Evolutionary conservation across 1,139 yeast genomes (phyloP).

Genomic region (Yamadazyma buinensis): DNA sequence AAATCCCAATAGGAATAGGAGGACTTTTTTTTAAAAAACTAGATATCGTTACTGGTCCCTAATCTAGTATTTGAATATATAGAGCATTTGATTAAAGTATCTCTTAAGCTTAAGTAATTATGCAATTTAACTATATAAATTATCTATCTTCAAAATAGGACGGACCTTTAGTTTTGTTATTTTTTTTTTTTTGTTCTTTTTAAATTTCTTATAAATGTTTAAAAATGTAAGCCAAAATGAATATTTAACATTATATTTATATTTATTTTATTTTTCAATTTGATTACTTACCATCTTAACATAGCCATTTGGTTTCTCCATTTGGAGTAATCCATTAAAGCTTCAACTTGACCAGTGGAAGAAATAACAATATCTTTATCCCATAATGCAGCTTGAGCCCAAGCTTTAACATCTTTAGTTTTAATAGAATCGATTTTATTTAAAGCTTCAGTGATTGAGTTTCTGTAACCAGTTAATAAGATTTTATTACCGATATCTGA

Average conservation of each 20-base stretch:
- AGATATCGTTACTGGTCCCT: neutral
- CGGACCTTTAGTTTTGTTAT: neutral
- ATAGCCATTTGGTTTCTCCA: conserved; percentile 83
- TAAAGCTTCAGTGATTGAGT: conserved; percentile 56
- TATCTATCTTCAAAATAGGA: conserved; percentile 1
- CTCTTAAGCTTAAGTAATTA: too few relatives aligned
- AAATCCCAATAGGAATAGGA: too few relatives aligned
- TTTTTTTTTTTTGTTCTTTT: neutral
- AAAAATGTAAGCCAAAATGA: too few relatives aligned
- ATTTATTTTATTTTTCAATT: too few relatives aligned
- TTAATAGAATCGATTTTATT: conserved; percentile 62
- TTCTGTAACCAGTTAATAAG: conserved; percentile 58
- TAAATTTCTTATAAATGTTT: neutral
- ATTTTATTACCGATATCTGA: conserved; percentile 58
- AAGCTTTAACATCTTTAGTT: conserved; percentile 56
- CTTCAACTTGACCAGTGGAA: conserved; percentile 84
- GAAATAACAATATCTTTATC: conserved; percentile 81
- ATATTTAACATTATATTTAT: too few relatives aligned
- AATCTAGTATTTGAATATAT: neutral
- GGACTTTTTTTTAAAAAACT: neutral
- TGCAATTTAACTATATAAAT: conserved; percentile 6
- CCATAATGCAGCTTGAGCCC: conserved; percentile 77
- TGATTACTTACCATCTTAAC: conserved; percentile 65
- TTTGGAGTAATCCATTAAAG: conserved; percentile 76
- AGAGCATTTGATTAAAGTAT: too few relatives aligned